Conservation (phyloP, 2,329 filamentous ascomycete species). For the Aphanoascus verrucosus region DNA sequence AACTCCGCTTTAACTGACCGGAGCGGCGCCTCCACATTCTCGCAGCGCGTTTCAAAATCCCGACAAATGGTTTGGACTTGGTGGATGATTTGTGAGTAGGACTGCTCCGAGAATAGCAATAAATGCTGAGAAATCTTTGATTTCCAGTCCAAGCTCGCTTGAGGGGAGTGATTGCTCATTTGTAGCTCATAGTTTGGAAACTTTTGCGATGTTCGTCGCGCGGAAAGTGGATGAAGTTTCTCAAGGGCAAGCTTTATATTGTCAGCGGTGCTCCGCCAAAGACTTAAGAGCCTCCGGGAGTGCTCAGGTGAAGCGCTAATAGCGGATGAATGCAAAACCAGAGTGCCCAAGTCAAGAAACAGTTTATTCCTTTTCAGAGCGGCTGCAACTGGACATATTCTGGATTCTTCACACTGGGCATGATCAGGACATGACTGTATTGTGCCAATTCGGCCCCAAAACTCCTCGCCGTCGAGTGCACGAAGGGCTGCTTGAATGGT, state of each 20-base stretch:
- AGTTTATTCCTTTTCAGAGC: background rate
- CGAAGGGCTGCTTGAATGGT: background rate
- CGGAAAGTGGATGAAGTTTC: too few relatives aligned
- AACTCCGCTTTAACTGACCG: slow-evolving; percentile 28
- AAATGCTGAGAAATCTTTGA: slow-evolving; percentile 37
- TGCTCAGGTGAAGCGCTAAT: background rate
- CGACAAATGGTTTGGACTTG: slow-evolving; percentile 34
- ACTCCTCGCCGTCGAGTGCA: background rate
- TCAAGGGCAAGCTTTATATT: background rate
- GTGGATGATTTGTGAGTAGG: slow-evolving; percentile 39
- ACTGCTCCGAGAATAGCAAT: slow-evolving; percentile 32
- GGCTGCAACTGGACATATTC: background rate
- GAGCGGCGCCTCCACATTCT: slow-evolving; percentile 45
- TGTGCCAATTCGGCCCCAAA: background rate
- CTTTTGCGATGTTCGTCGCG: background rate
- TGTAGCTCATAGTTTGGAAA: too few relatives aligned
- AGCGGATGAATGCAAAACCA: background rate
- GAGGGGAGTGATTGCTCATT: background rate
- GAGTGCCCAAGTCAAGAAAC: background rate
- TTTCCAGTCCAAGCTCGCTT: slow-evolving; percentile 40
- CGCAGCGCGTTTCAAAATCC: slow-evolving; percentile 44
- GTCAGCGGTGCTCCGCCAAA: background rate
- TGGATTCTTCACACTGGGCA: background rate
- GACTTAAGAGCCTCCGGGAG: background rate
- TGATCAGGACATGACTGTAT: background rate